Evolutionary conservation across 345 rosid genomes (phyloP), one percentile per base, ranked within the genome.

Genomic region (Hibiscus trionum): DNA sequence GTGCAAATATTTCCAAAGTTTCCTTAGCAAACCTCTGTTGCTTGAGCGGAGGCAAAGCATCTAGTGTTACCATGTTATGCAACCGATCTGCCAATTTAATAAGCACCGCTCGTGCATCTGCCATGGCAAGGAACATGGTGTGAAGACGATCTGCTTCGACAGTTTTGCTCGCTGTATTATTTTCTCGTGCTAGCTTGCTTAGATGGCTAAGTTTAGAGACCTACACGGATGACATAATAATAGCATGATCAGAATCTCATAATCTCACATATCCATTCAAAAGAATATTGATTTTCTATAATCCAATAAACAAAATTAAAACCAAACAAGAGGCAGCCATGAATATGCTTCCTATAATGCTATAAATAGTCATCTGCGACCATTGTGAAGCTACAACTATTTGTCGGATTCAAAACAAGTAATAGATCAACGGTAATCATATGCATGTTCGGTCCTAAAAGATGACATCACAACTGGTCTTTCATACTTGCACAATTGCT

Each of bases 101-200:
- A 69, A 92, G 93, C 71, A 95, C 97, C 59, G 99, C 97, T 83
- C 99, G 86, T 53, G 97, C 97, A 86, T 95, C 99, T 19, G 92
- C 90, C 97, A 95, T 89, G 50, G 93, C 97, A 33, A 95, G 96
- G 86, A 91, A 90, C 97, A 95, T 88, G 17, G 97, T 95, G 69
- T 92, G 99, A 70, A 95, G 79, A 31, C 97, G 88, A 84, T 91
- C 97, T 49, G 97, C 97, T 85, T 95, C 99, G 6, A 81, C 90
- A 1, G 87, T 89, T 81, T 83, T 90, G 82, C 84, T 75, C 1
- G 99, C 99, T 0, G 97, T 92, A 61, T 95, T 88, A 80, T 86
- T 91, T 71, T 95, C 99, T 56, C 97, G 90, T 14, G 99, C 99
- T 42, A 95, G 96, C 80, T 95, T 88, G 78, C 99, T 95, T 67